Evolutionary conservation across 805 yeast genomes (phyloP).

Genomic region (Kuraishia cidri): DNA sequence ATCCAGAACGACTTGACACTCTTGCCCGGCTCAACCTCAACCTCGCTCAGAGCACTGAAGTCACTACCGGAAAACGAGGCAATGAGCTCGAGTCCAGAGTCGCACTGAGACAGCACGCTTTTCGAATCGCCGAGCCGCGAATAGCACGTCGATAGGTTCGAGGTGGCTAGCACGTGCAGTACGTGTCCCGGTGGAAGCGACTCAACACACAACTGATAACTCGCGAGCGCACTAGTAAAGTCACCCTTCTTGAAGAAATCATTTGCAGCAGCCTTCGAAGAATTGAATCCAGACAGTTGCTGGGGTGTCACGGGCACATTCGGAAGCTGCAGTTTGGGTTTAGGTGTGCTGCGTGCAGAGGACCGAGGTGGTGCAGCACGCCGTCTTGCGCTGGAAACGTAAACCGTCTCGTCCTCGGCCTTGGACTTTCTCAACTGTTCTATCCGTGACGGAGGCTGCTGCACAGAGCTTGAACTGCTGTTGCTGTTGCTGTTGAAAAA

Average conservation of each 20-base stretch:
- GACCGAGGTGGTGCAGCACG: conserved; percentile 2
- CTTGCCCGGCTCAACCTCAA: conserved; percentile 38
- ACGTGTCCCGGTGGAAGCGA: conserved; percentile 58
- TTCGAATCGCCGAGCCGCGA: conserved; percentile 66
- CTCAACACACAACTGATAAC: conserved; percentile 40
- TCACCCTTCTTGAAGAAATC: conserved; percentile 75
- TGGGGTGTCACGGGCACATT: conserved; percentile 10
- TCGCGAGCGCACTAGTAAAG: conserved; percentile 53
- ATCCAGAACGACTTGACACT: conserved; percentile 62
- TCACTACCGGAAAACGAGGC: conserved; percentile 18
- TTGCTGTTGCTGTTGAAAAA: too few species aligned
- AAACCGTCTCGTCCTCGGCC: conserved; percentile 10
- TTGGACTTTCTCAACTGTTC: conserved; percentile 6
- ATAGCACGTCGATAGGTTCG: conserved; percentile 66
- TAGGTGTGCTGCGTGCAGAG: conserved; percentile 2
- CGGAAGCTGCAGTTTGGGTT: conserved; percentile 5
- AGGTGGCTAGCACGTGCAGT: conserved; percentile 54
- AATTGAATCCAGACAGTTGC: conserved; percentile 27
- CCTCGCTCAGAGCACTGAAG: conserved; percentile 15
- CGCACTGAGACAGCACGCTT: conserved; percentile 35
- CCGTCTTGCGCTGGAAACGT: conserved; percentile 18
- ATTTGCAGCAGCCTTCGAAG: conserved; percentile 47
- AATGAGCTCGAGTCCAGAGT: conserved; percentile 34
- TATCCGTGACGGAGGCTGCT: conserved; percentile 5
- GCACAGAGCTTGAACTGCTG: conserved; percentile 13